Evolutionary conservation across 108 stramenopile species (phyloP), one percentile per base, ranked within the genome.

Genomic region (Cyclotella atomus): DNA sequence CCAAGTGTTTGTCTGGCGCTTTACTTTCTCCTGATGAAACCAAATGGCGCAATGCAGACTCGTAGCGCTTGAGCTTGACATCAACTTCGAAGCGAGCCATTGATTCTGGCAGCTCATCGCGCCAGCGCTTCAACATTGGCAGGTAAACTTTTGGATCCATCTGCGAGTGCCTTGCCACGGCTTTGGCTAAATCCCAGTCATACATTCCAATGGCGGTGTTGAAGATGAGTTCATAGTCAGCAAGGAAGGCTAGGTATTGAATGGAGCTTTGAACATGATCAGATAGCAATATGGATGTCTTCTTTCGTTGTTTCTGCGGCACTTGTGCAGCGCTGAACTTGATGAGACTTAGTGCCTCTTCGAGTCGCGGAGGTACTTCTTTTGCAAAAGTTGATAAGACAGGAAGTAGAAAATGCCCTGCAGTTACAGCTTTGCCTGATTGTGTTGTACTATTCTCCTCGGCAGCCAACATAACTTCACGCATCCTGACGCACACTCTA

Each of bases 131-230:
- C 38, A 97, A 68, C 59, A 93, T 57, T 12, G 93, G 94, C n/a
- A 97, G 73, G 60, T 95, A 97, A 2, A 92, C 84, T 70, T 96
- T 96, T 65, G 97, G 97, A 69, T 97, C 97, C 94, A 96, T 97
- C 70, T 96, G 95, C 36, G 93, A 93, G 65, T 94, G 88, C 44
- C 92, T 75, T 32, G 93, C 97, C 30, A 96, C 91, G 46, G 91
- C 92, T 77, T 92, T 80, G 2, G 97, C 97, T 27, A 96, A 68
- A 14, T 95, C 93, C 70, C 76, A 95, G 77, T 95, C 94, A 67
- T 95, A 97, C 93, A 91, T 90, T 36, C 96, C 96, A 38, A 97
- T 73, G 0, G 94, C 92, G 16, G 91, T 92, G 44, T 93, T 85
- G 70, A 93, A 97, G n/a, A 97, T 80, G 9, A 90, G 71, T 44